Base-by-base conservation (phyloP, 208 protist species). In the Leishmania major region DNA sequence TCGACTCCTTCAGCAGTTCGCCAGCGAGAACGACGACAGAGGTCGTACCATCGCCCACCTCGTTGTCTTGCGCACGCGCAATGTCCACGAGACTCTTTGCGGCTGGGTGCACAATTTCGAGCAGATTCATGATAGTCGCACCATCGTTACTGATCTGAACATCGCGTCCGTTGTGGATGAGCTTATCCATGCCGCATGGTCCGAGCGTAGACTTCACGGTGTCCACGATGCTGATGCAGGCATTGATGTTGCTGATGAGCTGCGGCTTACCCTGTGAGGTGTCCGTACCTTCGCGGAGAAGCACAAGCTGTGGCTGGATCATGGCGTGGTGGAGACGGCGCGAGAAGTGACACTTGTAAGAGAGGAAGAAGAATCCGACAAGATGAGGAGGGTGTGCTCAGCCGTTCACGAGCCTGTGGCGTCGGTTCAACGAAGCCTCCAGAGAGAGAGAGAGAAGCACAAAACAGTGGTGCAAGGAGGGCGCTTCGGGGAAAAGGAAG, bases 21-120 rank as follows among this genome's bases (percentile, higher is more conserved):
- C 99, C 99, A 25, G 99, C 99, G 15, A 99, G 88, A 67, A 99
- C 88, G 17, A 99, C 98, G 10, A 99, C 99, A n/a, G 95, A 99
- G 17, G 99, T 99, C 22, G 99, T 99, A 77, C 99, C 99, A 90
- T 99, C 99, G 81, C 99, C 99, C 35, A 99, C 99, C 95, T 99
- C 96, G 83, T 96, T 94, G 84, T 99, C 97, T 91, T 99, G 98
- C 17, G 99, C 98, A 77, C 98, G 97, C 13, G 99, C 99, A 92
- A 99, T 99, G 84, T 99, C 99, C 40, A 99, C 99, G 28, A 99
- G 93, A 51, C 98, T 98, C 78, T 95, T 89, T 43, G 99, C 99
- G 45, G 99, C 99, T 37, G 99, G 99, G 91, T 99, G 99, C 37
- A 99, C 99, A 93, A 99, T 99, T 87, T 99, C 99, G 28, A 99